Base-by-base conservation (phyloP, 495 filamentous ascomycete genomes). In the Penicillium samsonianum region DNA sequence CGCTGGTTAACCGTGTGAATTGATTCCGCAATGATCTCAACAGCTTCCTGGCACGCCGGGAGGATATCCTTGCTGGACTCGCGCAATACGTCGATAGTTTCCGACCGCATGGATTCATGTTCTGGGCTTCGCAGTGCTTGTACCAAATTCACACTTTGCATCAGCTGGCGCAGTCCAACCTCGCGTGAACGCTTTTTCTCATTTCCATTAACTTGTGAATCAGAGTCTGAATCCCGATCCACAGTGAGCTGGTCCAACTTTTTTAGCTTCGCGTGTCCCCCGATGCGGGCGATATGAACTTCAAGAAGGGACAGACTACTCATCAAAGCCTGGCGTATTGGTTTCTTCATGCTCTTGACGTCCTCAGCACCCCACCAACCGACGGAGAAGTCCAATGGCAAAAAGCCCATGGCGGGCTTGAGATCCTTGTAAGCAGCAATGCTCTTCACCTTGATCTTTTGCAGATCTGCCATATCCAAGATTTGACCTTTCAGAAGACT, bases 341-440 rank as follows among this genome's bases (percentile, higher is more conserved):
- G 67, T 23, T 69, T 55, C 38, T 62, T 67, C 47, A 72, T 49
- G 26, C 63, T 72, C 31, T 62, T 65, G 44, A 72, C 52, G 14
- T 72, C 69, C n/a, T 67, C 63, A 7, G 68, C 65, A 35, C 53
- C 59, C 69, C 69, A 72, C 10, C 60, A 64, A 38, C 69, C 62
- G 22, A 70, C 58, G 3, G 65, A 67, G 35, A 72, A 70, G 46
- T 72, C 69, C 30, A 72, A 43, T 12, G 46, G 68, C 19, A 72
- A 28, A 30, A 72, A 72, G 1, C 20, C 67, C 19, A 72, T 53
- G 5, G 63, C 55, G 0, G 69, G 67, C 23, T 62, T 55, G n/a
- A 70, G 60, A 8, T 22, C 55, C 51, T 62, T 64, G 50, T 69
- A 65, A 2, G 53, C 45, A 11, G 20, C 58, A 25, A 69, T 62